Percentiles rank a stretch among this genome's conserved stretches.
phyloP scores from a whole-genome alignment of 2,329 filamentous ascomycete genomes.

The Harringtonia aguacate region DNA sequence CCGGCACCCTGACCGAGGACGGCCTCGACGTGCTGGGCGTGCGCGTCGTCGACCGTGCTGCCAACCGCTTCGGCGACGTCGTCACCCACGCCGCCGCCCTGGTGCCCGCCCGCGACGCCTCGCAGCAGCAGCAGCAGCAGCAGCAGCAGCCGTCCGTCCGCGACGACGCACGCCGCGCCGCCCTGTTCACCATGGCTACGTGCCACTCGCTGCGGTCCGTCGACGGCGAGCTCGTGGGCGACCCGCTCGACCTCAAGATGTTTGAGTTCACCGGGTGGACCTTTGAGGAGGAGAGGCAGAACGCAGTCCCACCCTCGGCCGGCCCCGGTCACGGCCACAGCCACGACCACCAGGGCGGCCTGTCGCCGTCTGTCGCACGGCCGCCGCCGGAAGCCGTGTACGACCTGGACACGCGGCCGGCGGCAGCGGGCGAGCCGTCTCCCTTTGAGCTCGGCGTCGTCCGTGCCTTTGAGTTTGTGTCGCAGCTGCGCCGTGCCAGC shows the following conservation, averaged over 20 bases:
- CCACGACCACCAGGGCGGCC: constrained; percentile 32
- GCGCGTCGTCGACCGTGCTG: constrained; percentile 57
- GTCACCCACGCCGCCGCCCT: constrained; percentile 44
- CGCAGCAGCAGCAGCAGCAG: too few species aligned
- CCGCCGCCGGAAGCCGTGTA: constrained; percentile 46
- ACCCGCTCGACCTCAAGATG: constrained; percentile 96
- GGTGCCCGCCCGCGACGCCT: constrained; percentile 5
- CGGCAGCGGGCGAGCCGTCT: background rate
- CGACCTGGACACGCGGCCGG: constrained; percentile 10
- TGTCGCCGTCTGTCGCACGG: constrained; percentile 80
- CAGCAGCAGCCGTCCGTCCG: constrained; percentile 1
- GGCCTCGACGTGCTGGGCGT: constrained; percentile 89
- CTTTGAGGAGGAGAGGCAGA: constrained; percentile 66
- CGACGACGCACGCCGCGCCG: constrained; percentile 38
- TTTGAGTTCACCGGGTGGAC: constrained; percentile 93
- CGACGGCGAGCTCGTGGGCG: constrained; percentile 80
- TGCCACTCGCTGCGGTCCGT: constrained; percentile 86
- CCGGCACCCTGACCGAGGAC: constrained; percentile 94
- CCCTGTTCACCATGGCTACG: constrained; percentile 91
- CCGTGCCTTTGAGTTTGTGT: constrained; percentile 89
- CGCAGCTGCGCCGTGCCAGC: constrained; percentile 82
- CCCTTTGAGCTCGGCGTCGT: constrained; percentile 81
- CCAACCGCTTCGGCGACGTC: constrained; percentile 62
- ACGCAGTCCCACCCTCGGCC: too few species aligned
- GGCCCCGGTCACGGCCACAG: background rate